Conservation (phyloP, 2,329 filamentous ascomycete genomes). For the Sporothrix schenckii region DNA sequence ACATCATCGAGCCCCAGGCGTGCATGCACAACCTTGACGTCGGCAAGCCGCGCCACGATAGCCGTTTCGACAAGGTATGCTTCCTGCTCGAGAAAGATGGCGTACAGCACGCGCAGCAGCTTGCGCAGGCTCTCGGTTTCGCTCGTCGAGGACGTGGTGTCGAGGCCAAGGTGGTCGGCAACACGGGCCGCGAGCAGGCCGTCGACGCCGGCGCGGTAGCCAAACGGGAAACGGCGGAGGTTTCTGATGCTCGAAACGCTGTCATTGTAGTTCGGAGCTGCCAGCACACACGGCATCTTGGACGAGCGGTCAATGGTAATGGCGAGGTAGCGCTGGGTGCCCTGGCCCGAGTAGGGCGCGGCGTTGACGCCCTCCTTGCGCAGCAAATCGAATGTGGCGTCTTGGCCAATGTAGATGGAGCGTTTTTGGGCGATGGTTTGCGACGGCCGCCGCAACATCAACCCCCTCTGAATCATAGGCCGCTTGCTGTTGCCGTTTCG, state of each 20-base stretch:
- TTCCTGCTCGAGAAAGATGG: conserved; percentile 53
- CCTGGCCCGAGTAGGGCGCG: conserved; percentile 43
- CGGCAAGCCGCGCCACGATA: conserved; percentile 36
- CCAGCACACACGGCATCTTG: conserved; percentile 65
- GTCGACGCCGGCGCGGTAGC: conserved; percentile 56
- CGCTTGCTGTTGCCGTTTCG: background rate
- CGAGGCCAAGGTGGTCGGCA: conserved; percentile 57
- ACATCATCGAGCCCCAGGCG: conserved; percentile 55
- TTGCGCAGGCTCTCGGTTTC: conserved; percentile 47
- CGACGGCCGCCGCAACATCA: background rate
- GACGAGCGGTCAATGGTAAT: conserved; percentile 67
- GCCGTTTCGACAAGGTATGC: conserved; percentile 52
- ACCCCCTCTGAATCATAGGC: background rate
- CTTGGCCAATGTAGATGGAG: conserved; percentile 58
- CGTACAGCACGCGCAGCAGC: conserved; percentile 58
- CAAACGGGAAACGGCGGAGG: conserved; percentile 61
- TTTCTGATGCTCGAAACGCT: background rate
- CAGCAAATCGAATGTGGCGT: conserved; percentile 60
- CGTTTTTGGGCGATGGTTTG: conserved; percentile 47
- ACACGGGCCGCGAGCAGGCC: conserved; percentile 49
- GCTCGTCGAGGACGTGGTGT: conserved; percentile 44
- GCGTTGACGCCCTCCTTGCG: conserved; percentile 53
- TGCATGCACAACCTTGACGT: conserved; percentile 44
- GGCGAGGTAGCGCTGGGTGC: conserved; percentile 57
- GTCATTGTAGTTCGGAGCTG: conserved; percentile 48